These are phyloP conservation scores for Lipomyces yarrowii DNA, from an alignment of 1,139 yeast species.

Conservation along the genomic window DNA sequence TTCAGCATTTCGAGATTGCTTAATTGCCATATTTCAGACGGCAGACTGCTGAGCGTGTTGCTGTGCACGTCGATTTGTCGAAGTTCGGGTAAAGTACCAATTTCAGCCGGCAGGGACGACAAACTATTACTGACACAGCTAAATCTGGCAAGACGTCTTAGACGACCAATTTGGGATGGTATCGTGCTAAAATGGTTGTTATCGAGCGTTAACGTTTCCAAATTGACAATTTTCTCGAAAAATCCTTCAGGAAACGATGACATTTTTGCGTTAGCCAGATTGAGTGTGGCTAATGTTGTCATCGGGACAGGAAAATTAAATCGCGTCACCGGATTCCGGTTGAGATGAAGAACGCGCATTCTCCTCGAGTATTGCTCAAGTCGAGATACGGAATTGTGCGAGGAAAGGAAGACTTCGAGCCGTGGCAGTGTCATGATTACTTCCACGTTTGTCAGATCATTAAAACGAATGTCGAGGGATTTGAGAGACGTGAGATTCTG, in stretches of 20 bases:
- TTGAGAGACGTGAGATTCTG: conserved; percentile 58
- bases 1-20: conserved; percentile 63
- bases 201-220: conserved; percentile 77
- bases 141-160: conserved; percentile 62
- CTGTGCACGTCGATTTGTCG: conserved; percentile 80
- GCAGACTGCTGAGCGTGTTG: conserved; percentile 75
- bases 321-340: conserved; percentile 81
- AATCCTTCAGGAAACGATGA: conserved; percentile 71
- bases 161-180: conserved; percentile 67
- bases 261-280: conserved; percentile 79
- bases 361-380: conserved; percentile 65
- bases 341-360: conserved; percentile 58
- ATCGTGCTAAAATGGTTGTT: conserved; percentile 79
- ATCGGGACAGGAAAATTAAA: conserved; percentile 62
- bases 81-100: conserved; percentile 63
- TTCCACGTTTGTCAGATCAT: conserved; percentile 65
- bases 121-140: conserved; percentile 77
- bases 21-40: conserved; percentile 69
- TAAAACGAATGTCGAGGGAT: conserved; percentile 78
- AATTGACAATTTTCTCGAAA: conserved; percentile 60
- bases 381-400: conserved; percentile 76
- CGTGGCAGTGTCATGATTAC: conserved; percentile 64
- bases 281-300: conserved; percentile 67
- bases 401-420: conserved; percentile 70
- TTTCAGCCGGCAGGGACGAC: conserved; percentile 67